phyloP scores from a whole-genome alignment of 2,329 filamentous ascomycete species.

The Diaporthe destruens region DNA sequence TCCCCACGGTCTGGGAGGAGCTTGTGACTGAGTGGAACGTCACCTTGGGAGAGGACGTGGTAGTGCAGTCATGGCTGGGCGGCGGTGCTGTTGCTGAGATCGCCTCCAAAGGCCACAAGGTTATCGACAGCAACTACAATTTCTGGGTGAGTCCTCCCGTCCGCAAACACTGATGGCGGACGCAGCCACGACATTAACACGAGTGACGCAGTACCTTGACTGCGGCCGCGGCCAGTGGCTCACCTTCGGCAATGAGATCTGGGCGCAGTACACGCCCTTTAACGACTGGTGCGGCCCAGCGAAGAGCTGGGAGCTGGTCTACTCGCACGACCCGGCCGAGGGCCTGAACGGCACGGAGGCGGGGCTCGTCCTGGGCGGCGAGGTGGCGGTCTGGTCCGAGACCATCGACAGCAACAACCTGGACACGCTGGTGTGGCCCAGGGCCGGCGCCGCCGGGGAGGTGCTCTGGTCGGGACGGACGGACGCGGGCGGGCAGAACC shows the following conservation, averaged over 20 bases:
- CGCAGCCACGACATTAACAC: constrained; percentile 42
- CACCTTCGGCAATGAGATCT: constrained; percentile 71
- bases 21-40: constrained; percentile 85
- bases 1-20: constrained; percentile 89
- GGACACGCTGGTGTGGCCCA: constrained; percentile 83
- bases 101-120: constrained; percentile 74
- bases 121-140: constrained; percentile 81
- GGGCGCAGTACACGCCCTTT: constrained; percentile 72
- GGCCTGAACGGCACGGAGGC: constrained; percentile 72
- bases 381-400: constrained; percentile 86
- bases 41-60: constrained; percentile 75
- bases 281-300: constrained; percentile 83
- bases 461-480: constrained; percentile 82
- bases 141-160: constrained; percentile 71
- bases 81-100: constrained; percentile 71
- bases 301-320: constrained; percentile 86
- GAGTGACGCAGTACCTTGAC: constrained; percentile 75
- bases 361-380: constrained; percentile 82
- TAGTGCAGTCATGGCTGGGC: constrained; percentile 85
- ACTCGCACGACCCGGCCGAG: constrained; percentile 80
- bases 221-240: constrained; percentile 86
- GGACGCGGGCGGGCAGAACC: constrained; percentile 75
- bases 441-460: constrained; percentile 80
- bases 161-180: neutral
- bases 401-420: constrained; percentile 81